Evolutionary conservation across 116 monocot species (phyloP).

Genomic region (Posidonia oceanica): DNA sequence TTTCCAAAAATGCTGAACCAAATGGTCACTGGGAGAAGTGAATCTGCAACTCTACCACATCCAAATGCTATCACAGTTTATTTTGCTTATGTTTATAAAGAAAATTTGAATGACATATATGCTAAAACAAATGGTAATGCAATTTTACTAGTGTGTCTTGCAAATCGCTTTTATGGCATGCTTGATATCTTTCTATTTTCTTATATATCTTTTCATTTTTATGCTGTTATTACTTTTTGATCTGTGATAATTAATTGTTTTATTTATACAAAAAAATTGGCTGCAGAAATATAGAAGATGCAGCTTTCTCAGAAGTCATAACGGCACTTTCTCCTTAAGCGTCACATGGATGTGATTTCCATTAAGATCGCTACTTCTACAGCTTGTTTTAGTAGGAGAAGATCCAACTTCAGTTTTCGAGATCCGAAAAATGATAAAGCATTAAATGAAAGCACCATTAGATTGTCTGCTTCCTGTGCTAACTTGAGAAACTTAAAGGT

Average conservation of each 20-base stretch:
- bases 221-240: not conserved
- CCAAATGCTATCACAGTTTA: too few relatives aligned
- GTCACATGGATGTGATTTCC: conserved; percentile 34
- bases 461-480: conserved; percentile 15
- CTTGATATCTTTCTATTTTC: too few relatives aligned
- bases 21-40: too few relatives aligned
- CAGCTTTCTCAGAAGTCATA: not conserved
- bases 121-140: too few relatives aligned
- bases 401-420: conserved; percentile 20
- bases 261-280: not conserved
- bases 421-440: conserved; percentile 31
- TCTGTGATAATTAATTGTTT: not conserved
- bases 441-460: conserved; percentile 25
- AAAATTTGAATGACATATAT: too few relatives aligned
- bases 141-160: too few relatives aligned
- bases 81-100: too few relatives aligned
- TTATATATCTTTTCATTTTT: too few relatives aligned
- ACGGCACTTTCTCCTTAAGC: not conserved
- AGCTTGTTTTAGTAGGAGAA: conserved; percentile 23
- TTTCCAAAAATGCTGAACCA: too few relatives aligned
- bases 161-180: too few relatives aligned
- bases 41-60: too few relatives aligned
- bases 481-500: conserved; percentile 5
- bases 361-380: conserved; percentile 19
- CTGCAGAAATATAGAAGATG: not conserved